Base-by-base conservation (phyloP, 306 rosid species). In the Ormosia semicastrata region DNA sequence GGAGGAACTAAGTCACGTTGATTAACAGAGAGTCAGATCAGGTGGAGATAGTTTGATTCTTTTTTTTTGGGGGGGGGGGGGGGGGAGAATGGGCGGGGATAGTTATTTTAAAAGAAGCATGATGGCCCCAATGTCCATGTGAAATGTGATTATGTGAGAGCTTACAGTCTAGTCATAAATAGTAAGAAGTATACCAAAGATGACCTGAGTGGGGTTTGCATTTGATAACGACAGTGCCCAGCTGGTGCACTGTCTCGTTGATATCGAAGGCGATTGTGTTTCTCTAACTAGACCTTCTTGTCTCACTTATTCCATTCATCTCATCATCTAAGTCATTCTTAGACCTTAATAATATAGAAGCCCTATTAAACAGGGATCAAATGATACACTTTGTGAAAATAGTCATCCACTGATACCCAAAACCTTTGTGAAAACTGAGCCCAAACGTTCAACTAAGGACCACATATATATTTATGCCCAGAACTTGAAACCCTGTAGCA, bases 201-300 rank as follows among this genome's bases (percentile, higher is more conserved):
- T 56, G 68, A 66, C 50, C 14, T 43, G 17, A 74, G 87, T 82
- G 41, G 73, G 78, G 32, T 69, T 30, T 24, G 62, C 80, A 81
- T 83, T 86, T 70, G 68, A 54, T 60, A 78, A 87, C 60, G 88
- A 75, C 80, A 46, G 64, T 84, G 81, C 41, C 13, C 34, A 77
- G 85, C 70, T 83, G 65, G 66, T 78, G 85, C 81, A 71, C 18
- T 81, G 36, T 65, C 57, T 74, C 71, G 43, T 68, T n/a, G 49
- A 85, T 77, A 68, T 66, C 52, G 62, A 79, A 66, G 80, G 69
- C 3, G 79, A 73, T 81, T 63, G 54, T 76, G 88, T 69, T 83
- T 58, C 53, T 65, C 71, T 85, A 85, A 88, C 86, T 84, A 79
- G 87, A 84, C 86, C 46, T 54, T 59, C 49, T 69, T 82, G 90